Percentiles rank a stretch among this genome's conserved stretches.
These are phyloP conservation scores for Tuber microsphaerosporum DNA, from an alignment of 495 filamentous ascomycete species.

Conservation along the genomic window DNA sequence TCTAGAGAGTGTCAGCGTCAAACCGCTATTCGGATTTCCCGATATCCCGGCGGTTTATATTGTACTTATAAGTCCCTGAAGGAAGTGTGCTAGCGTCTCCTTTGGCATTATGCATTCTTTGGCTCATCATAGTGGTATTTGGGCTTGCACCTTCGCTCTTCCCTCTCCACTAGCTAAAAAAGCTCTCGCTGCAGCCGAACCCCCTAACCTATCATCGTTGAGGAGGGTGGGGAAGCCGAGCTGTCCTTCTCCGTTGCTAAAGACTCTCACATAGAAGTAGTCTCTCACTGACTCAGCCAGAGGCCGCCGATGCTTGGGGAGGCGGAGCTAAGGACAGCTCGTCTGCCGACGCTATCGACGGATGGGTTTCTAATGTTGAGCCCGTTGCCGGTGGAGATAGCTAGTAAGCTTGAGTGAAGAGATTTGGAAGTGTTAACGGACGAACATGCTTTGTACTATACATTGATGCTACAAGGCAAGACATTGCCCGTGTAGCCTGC, in stretches of 20 bases:
- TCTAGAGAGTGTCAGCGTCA: background rate
- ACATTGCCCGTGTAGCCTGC: background rate
- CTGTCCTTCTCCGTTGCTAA: background rate
- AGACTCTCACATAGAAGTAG: background rate
- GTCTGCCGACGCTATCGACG: background rate
- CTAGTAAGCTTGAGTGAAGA: background rate
- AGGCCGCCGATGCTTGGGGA: background rate
- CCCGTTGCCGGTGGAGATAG: background rate
- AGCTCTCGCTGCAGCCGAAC: background rate
- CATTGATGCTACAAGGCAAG: background rate
- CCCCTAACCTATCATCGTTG: conserved; percentile 42
- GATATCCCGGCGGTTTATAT: background rate
- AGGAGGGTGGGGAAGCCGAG: conserved; percentile 24
- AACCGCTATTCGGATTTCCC: background rate
- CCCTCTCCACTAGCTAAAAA: background rate
- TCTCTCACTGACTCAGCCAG: background rate
- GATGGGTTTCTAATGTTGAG: background rate
- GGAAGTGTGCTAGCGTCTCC: background rate
- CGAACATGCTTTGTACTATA: background rate
- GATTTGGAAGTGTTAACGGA: background rate
- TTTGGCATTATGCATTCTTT: background rate
- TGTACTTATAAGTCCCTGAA: background rate
- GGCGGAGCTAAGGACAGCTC: background rate
- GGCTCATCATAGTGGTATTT: background rate
- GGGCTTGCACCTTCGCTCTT: background rate